A percentile compares a stretch with the other conserved stretches of the same genome.
Evolutionary conservation across 2,329 filamentous ascomycete genomes (phyloP).

Genomic region (Arthrobotrys megalospora): DNA sequence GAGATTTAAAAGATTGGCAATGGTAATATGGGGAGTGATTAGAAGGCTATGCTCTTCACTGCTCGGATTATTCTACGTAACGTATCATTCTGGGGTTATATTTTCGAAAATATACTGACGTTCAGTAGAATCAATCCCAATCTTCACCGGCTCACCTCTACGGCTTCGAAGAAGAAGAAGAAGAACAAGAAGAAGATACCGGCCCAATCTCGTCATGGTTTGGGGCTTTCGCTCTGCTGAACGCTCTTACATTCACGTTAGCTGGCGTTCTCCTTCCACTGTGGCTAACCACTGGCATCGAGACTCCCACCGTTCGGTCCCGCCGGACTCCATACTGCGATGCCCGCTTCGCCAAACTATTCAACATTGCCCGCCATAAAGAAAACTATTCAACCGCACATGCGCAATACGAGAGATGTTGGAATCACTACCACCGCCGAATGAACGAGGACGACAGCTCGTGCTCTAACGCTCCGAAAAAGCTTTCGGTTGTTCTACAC

Average conservation of each 20-base stretch:
- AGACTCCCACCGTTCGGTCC: neutral
- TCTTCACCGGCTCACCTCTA: too few relatives aligned
- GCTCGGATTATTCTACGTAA: too few relatives aligned
- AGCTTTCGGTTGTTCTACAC: too few relatives aligned
- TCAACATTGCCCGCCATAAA: neutral
- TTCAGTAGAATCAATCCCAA: too few relatives aligned
- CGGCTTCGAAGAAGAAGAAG: neutral
- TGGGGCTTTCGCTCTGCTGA: neutral
- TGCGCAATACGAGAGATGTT: neutral
- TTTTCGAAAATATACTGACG: too few relatives aligned
- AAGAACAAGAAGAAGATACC: neutral
- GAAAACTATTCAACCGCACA: neutral
- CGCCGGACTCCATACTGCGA: neutral
- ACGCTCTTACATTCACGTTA: neutral
- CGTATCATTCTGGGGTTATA: too few relatives aligned
- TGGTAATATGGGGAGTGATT: too few relatives aligned
- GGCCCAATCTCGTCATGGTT: neutral
- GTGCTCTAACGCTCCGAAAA: neutral
- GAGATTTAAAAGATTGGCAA: too few relatives aligned
- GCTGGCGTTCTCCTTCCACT: neutral
- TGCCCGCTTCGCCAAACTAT: neutral
- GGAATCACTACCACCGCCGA: neutral
- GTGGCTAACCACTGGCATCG: neutral
- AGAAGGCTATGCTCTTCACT: too few relatives aligned
- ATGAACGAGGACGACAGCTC: neutral